Evolutionary conservation across 345 rosid genomes (phyloP).

Genomic region (Alliaria petiolata): DNA sequence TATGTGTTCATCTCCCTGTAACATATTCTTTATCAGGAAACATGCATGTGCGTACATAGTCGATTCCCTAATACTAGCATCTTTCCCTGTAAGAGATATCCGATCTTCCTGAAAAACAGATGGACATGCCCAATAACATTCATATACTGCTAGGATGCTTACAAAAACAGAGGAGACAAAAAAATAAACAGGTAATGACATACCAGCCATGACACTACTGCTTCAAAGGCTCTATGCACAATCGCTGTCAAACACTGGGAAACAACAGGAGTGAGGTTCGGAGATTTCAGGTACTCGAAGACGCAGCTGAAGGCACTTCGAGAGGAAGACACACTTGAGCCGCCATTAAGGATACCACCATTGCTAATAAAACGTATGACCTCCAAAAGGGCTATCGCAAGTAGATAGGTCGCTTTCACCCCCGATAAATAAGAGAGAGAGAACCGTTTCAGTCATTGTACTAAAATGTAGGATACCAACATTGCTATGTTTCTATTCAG

Average conservation of each 20-base stretch:
- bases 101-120: conserved; percentile 73
- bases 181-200: not conserved
- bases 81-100: conserved; percentile 54
- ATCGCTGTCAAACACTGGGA: conserved; percentile 81
- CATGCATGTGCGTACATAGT: conserved; percentile 65
- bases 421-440: conserved; percentile 38
- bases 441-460: conserved; percentile 58
- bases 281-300: conserved; percentile 85
- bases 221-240: conserved; percentile 82
- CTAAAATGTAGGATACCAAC: conserved; percentile 67
- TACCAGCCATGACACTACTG: conserved; percentile 87
- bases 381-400: conserved; percentile 85
- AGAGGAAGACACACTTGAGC: conserved; percentile 47
- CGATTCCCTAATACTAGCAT: conserved; percentile 61
- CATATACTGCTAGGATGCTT: not conserved
- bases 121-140: conserved; percentile 17
- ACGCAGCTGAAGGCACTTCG: conserved; percentile 83
- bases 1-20: conserved; percentile 81
- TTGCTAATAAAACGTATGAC: conserved; percentile 83
- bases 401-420: conserved; percentile 91
- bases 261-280: conserved; percentile 75
- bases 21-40: conserved; percentile 80
- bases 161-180: not conserved
- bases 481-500: too few species aligned
- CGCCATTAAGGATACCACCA: conserved; percentile 85